phyloP scores from a whole-genome alignment of 345 rosid genomes.

The Eucalyptus marginata region DNA sequence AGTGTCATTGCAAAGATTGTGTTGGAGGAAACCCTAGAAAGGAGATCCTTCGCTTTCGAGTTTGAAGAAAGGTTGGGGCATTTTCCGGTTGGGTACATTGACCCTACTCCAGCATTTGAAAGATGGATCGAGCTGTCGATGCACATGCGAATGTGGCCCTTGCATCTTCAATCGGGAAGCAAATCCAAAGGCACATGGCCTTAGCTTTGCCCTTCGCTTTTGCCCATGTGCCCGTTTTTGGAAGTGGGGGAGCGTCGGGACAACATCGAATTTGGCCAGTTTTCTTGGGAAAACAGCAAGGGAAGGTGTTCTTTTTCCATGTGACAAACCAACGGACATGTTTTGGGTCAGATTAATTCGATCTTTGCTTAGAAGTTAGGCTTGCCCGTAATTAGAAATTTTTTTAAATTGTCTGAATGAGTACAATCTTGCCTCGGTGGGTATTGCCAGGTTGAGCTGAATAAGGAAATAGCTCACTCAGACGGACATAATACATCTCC shows the following conservation, averaged over 20 bases:
- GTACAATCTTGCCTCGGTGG: not conserved
- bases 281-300: not conserved
- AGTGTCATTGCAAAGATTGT: not conserved
- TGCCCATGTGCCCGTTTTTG: not conserved
- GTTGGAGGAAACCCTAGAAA: not conserved
- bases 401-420: not conserved
- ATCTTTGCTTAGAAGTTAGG: not conserved
- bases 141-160: not conserved
- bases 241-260: not conserved
- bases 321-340: not conserved
- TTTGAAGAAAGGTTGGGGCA: not conserved
- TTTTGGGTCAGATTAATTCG: not conserved
- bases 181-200: not conserved
- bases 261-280: not conserved
- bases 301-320: not conserved
- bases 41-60: not conserved
- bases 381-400: not conserved
- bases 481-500: not conserved
- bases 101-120: not conserved
- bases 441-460: not conserved
- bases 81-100: not conserved
- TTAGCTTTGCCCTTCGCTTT: not conserved
- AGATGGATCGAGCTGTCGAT: not conserved
- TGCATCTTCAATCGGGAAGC: not conserved
- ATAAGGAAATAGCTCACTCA: not conserved